phyloP scores from a whole-genome alignment of 169 alveolate genomes.

The Miamiensis avidus region DNA sequence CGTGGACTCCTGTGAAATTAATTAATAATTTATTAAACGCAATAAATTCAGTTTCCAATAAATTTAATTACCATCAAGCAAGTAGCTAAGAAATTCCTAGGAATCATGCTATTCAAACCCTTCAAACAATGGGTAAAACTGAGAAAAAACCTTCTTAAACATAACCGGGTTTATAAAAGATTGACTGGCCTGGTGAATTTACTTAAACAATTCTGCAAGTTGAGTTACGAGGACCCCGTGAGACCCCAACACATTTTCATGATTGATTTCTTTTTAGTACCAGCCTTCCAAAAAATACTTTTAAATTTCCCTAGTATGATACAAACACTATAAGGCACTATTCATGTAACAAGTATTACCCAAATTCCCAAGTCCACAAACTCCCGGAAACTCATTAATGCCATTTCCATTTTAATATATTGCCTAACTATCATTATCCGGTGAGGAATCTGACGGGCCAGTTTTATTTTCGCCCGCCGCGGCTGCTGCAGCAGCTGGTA shows the following conservation, averaged over 20 bases:
- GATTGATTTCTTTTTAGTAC: slow-evolving; percentile 54
- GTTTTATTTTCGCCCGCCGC: background rate
- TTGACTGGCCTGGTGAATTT: slow-evolving; percentile 48
- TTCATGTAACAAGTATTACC: slow-evolving; percentile 88
- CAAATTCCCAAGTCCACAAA: slow-evolving; percentile 70
- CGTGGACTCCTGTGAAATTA: background rate
- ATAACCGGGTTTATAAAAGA: slow-evolving; percentile 1
- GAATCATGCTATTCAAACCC: slow-evolving; percentile 20
- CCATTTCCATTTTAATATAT: too few relatives aligned
- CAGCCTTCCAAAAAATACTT: slow-evolving; percentile 56
- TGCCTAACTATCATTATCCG: background rate
- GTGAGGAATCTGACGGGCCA: background rate
- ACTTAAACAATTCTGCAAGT: slow-evolving; percentile 64
- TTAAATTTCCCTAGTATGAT: slow-evolving; percentile 61
- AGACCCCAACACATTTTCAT: slow-evolving; percentile 66
- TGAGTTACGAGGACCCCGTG: slow-evolving; percentile 61
- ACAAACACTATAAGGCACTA: slow-evolving; percentile 74
- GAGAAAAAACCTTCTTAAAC: background rate
- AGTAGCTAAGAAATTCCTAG: slow-evolving; percentile 1
- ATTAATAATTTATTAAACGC: background rate
- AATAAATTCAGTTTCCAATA: too few relatives aligned
- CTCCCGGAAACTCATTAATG: background rate
- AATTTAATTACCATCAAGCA: background rate
- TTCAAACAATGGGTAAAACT: background rate
- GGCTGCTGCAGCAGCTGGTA: background rate